phyloP scores from a whole-genome alignment of 2,329 filamentous ascomycete genomes.

The Sarocladium brachiariae region DNA sequence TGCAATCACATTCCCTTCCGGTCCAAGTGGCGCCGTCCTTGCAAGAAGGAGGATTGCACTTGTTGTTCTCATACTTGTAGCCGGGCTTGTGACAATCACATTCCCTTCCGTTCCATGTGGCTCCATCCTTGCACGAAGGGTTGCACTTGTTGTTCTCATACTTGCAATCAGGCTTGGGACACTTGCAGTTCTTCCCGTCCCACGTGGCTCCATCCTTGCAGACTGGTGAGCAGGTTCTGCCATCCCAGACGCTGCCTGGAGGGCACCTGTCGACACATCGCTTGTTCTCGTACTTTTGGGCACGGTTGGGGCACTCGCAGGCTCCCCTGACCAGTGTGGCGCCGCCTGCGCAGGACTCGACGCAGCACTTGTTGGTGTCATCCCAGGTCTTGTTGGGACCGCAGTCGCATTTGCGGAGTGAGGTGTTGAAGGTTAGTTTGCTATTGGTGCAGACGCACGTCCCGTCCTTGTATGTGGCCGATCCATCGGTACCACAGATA shows the following conservation, averaged over 20 bases:
- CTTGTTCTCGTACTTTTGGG: neutral
- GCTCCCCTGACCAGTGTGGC: neutral
- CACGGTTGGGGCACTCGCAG: neutral
- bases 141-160: neutral
- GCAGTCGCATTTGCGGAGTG: neutral
- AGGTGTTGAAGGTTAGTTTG: neutral
- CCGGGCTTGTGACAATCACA: neutral
- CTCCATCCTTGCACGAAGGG: neutral
- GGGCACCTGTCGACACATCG: neutral
- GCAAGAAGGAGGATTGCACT: neutral
- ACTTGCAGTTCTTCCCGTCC: neutral
- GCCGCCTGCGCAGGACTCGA: neutral
- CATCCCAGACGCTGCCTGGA: neutral
- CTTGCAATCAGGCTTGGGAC: neutral
- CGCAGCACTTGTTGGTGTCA: neutral
- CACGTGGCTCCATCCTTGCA: neutral
- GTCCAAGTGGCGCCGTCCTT: too few relatives aligned
- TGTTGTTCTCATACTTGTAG: neutral
- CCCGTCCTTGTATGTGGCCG: neutral
- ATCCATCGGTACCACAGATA: neutral
- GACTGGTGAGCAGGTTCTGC: neutral
- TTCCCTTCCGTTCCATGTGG: neutral
- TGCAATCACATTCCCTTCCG: neutral
- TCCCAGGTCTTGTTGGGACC: neutral
- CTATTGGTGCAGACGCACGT: neutral